Evolutionary conservation across 164 flowering plant species (phyloP), one percentile per base, ranked within the genome.

Genomic region (Saururus chinensis): DNA sequence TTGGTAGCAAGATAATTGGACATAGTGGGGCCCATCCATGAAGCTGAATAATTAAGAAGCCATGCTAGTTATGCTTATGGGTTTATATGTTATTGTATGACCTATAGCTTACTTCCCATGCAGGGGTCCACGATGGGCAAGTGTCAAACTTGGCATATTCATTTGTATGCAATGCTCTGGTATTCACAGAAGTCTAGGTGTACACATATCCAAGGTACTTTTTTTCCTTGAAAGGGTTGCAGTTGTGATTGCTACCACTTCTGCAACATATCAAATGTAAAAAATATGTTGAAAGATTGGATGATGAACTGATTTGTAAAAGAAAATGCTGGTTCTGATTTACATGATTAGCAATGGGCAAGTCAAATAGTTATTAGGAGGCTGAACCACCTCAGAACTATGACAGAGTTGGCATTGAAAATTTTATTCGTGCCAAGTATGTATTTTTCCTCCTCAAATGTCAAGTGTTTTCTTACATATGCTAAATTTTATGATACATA

Each of bases 361-460:
- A 72, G 77, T 69, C 98, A 41, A 91, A 91, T 67, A 74, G 77
- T 66, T 84, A 82, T 68, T 91, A 96, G 98, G 98, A 91, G 77
- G 93, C 98, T 64, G 98, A 88, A 59, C 78, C 88, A 53, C 96
- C 98, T 19, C 87, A 88, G 60, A 85, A 91, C 56, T 91, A 86
- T 71, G 96, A 91, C 64, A 81, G 98, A 72, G 95, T 88, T 70
- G 96, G 96, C 54, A 91, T 88, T 64, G 98, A 91, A 71, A 86
- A 88, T 74, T 91, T 91, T 62, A 91, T 91, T 60, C 96, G 95
- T 71, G 97, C 97, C 35, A 91, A 91, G 97, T 91, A 86, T 65
- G 91, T 64, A 19, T 42, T 40, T n/a, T 35, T 55, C 23, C 35
- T 30, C 11, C 16, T 53, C 40, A 11, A 9, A 19, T 51, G 6